A percentile compares a stretch with the other conserved stretches of the same genome.
phyloP scores from a whole-genome alignment of 2,329 filamentous ascomycete genomes.

The Aspergillus aculeatus region DNA sequence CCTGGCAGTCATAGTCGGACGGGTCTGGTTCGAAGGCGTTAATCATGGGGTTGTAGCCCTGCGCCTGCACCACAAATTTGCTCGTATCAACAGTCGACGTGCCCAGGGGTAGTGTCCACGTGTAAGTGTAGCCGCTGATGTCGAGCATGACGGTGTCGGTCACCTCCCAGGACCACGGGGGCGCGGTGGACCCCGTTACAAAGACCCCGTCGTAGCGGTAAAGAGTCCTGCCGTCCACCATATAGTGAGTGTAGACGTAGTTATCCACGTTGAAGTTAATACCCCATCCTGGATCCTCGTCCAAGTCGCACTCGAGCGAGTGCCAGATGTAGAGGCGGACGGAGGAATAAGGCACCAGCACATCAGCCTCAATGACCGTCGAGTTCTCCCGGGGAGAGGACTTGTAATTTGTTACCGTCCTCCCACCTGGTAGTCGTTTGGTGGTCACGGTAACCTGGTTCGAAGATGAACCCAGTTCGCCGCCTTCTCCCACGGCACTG shows the following conservation, averaged over 20 bases:
- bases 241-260: constrained; percentile 14
- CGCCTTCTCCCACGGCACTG: constrained; percentile 10
- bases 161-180: constrained; percentile 12
- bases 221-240: constrained; percentile 15
- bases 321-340: constrained; percentile 19
- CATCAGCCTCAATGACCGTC: constrained; percentile 14
- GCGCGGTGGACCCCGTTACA: constrained; percentile 12
- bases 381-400: constrained; percentile 5
- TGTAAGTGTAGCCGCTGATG: constrained; percentile 17
- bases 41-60: constrained; percentile 12
- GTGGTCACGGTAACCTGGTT: constrained; percentile 8
- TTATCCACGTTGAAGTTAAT: constrained; percentile 9
- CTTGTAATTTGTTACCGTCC: constrained; percentile 13
- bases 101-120: constrained; percentile 14
- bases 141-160: constrained; percentile 8
- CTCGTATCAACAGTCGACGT: constrained; percentile 14
- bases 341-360: constrained; percentile 18
- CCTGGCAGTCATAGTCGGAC: constrained; percentile 13
- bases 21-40: constrained; percentile 10
- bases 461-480: not conserved
- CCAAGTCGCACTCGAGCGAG: constrained; percentile 12
- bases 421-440: constrained; percentile 8
- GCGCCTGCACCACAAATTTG: constrained; percentile 16
- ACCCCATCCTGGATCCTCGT: constrained; percentile 10
- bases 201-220: constrained; percentile 4